These are phyloP conservation scores for Basidioascus undulatus DNA, from an alignment of 768 basidiomycete species.

Conservation along the genomic window DNA sequence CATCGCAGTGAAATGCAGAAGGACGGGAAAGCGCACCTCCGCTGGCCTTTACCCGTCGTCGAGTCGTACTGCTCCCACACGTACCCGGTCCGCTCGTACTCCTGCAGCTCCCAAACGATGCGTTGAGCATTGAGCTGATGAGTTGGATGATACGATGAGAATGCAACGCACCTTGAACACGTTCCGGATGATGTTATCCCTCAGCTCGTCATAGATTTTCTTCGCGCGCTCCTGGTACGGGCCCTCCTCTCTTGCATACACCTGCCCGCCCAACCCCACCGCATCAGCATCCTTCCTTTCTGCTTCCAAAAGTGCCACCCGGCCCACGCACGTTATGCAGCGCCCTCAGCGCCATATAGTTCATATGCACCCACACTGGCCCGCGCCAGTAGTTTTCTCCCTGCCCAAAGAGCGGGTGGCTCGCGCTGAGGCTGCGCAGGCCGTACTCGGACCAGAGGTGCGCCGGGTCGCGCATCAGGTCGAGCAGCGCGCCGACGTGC, in stretches of 20 bases:
- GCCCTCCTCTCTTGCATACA: constrained; percentile 52
- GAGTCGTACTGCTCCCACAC: constrained; percentile 96
- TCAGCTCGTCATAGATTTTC: constrained; percentile 53
- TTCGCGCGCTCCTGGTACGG: constrained; percentile 51
- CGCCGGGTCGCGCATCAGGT: constrained; percentile 49
- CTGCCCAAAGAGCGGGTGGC: constrained; percentile 67
- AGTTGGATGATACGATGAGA: neutral
- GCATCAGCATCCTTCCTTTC: neutral
- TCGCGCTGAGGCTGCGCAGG: constrained; percentile 62
- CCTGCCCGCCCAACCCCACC: constrained; percentile 22
- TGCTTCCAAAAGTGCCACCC: no score
- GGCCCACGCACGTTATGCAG: constrained; percentile 37
- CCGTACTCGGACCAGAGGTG: constrained; percentile 85
- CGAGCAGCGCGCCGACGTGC: constrained; percentile 55
- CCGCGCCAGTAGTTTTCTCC: constrained; percentile 97
- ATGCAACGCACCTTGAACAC: constrained; percentile 32
- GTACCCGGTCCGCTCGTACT: constrained; percentile 77
- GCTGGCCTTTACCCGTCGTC: constrained; percentile 48
- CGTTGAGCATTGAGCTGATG: neutral
- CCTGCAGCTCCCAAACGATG: constrained; percentile 24
- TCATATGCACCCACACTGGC: constrained; percentile 94
- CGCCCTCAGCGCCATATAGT: constrained; percentile 62
- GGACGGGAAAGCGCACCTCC: constrained; percentile 34
- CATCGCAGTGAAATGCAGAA: constrained; percentile 4
- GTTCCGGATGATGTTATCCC: constrained; percentile 64